These are phyloP conservation scores for Cajanus cajan DNA, from an alignment of 306 rosid species.

Conservation along the genomic window DNA sequence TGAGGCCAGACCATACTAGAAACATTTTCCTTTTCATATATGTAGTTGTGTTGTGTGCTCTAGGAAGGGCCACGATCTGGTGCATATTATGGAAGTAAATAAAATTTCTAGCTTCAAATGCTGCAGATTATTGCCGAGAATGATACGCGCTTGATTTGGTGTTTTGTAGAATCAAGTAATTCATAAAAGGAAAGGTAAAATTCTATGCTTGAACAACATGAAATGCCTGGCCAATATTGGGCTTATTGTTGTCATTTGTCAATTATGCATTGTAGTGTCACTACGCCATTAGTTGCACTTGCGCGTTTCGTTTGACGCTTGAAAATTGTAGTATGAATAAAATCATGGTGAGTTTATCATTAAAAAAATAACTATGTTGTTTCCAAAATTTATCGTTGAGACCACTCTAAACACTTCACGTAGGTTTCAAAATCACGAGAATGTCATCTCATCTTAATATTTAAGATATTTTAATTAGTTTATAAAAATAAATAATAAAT, in stretches of 20 bases:
- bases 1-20: not conserved
- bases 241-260: not conserved
- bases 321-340: too few relatives aligned
- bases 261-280: too few relatives aligned
- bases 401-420: too few relatives aligned
- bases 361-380: too few relatives aligned
- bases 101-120: conserved; percentile 11
- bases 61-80: not conserved
- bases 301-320: too few relatives aligned
- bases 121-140: not conserved
- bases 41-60: conserved; percentile 17
- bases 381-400: too few relatives aligned
- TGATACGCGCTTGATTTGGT: not conserved
- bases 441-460: not conserved
- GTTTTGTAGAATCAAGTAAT: not conserved
- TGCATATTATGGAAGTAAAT: conserved; percentile 34
- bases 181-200: not conserved
- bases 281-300: too few relatives aligned
- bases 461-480: too few relatives aligned
- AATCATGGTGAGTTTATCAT: too few relatives aligned
- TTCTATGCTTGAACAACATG: not conserved
- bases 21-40: conserved; percentile 9
- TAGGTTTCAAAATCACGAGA: not conserved
- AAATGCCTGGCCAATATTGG: not conserved
- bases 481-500: too few relatives aligned